A percentile compares a stretch with the other conserved stretches of the same genome.
Evolutionary conservation across 2,329 filamentous ascomycete species (phyloP).

Genomic region (Diaporthe destruens): DNA sequence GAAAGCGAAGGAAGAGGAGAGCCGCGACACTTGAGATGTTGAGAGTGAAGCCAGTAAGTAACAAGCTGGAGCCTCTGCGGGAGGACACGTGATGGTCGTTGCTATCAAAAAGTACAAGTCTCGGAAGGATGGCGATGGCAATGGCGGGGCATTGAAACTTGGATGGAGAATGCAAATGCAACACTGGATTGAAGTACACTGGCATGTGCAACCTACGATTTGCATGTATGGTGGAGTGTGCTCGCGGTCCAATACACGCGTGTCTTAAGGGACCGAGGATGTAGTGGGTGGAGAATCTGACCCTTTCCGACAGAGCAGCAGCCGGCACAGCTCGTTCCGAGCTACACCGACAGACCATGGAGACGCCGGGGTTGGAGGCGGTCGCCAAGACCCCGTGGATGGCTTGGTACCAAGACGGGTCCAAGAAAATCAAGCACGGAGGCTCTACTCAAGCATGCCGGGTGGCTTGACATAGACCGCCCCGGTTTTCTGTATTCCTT

Average conservation of each 20-base stretch:
- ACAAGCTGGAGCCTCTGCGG: not conserved
- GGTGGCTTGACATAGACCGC: slow-evolving; percentile 20
- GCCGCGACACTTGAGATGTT: no score
- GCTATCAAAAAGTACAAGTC: not conserved
- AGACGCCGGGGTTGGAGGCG: slow-evolving; percentile 13
- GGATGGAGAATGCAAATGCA: not conserved
- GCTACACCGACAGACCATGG: slow-evolving; percentile 36
- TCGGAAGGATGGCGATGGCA: not conserved
- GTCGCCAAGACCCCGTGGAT: slow-evolving; percentile 22
- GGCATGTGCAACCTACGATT: slow-evolving; percentile 5
- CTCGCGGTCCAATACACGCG: slow-evolving; percentile 8
- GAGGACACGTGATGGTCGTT: slow-evolving; percentile 2
- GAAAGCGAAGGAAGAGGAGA: not conserved
- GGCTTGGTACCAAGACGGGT: slow-evolving; percentile 31
- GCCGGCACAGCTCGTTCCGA: slow-evolving; percentile 40
- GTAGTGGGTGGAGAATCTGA: slow-evolving; percentile 40
- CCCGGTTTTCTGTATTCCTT: slow-evolving; percentile 25
- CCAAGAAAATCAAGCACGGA: slow-evolving; percentile 33
- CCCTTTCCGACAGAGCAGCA: slow-evolving; percentile 24
- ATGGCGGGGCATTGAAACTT: not conserved
- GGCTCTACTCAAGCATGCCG: slow-evolving; percentile 9
- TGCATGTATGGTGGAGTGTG: not conserved
- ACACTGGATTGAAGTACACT: not conserved
- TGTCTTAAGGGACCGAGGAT: slow-evolving; percentile 14
- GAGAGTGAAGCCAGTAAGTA: not conserved